phyloP scores from a whole-genome alignment of 257 asterid species.

The Nicotiana paniculata region DNA sequence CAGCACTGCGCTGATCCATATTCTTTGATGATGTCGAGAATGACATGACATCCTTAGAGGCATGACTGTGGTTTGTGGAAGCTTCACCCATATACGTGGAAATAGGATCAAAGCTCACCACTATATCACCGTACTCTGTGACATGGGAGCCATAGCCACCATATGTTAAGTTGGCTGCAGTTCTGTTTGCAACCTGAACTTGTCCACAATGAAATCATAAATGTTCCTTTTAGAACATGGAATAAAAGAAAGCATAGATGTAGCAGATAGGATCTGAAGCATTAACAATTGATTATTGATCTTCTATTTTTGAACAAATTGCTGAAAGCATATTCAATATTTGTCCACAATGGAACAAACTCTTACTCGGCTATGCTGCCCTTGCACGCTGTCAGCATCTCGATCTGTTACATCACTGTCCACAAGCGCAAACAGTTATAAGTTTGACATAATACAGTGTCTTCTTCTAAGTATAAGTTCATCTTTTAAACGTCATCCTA shows the following conservation, averaged over 20 bases:
- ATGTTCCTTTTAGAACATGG: background rate
- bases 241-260: background rate
- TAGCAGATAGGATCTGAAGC: background rate
- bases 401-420: background rate
- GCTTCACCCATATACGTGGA: background rate
- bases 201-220: constrained; percentile 27
- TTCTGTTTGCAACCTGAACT: constrained; percentile 10
- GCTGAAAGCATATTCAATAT: background rate
- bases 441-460: background rate
- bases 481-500: background rate
- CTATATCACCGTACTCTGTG: background rate
- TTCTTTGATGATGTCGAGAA: constrained; percentile 37
- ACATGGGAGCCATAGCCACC: background rate
- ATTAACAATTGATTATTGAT: constrained; percentile 25
- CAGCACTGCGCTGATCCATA: constrained; percentile 78
- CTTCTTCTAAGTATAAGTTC: background rate
- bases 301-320: constrained; percentile 8
- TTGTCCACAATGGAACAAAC: background rate
- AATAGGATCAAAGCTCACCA: background rate
- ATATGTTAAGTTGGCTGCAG: background rate
- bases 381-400: background rate
- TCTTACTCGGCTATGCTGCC: background rate
- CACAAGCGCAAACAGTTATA: background rate
- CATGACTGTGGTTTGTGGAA: background rate
- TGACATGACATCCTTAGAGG: constrained; percentile 40